phyloP scores from a whole-genome alignment of 345 rosid species.

The Eutrema heterophyllum region DNA sequence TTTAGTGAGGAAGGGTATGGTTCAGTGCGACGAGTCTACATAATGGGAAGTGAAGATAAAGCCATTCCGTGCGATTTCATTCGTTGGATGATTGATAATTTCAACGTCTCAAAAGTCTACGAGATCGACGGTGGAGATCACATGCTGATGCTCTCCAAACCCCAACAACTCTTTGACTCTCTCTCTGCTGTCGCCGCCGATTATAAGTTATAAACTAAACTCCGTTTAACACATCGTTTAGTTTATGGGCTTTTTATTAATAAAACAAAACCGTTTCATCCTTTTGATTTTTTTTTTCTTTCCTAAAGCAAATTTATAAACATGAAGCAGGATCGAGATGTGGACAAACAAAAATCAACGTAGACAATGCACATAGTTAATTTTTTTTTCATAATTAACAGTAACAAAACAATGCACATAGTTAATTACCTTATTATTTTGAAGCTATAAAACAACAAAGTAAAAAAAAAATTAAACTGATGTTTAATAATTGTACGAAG shows the following conservation, averaged over 20 bases:
- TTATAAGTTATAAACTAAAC: not conserved
- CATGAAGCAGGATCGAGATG: not conserved
- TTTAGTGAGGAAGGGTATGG: conserved; percentile 26
- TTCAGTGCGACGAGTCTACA: conserved; percentile 29
- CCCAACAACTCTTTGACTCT: conserved; percentile 15
- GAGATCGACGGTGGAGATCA: conserved; percentile 34
- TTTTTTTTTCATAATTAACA: not conserved
- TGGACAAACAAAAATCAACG: not conserved
- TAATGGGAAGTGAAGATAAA: conserved; percentile 32
- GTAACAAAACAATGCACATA: not conserved
- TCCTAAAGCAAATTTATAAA: not conserved
- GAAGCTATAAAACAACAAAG: conserved; percentile 9
- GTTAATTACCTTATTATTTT: not conserved
- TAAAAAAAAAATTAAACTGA: not conserved
- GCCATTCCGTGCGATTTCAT: conserved; percentile 32
- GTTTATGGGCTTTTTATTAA: not conserved
- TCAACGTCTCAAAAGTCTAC: conserved; percentile 29
- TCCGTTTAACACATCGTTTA: not conserved
- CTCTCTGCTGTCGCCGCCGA: conserved; percentile 22
- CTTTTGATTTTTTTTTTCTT: not conserved
- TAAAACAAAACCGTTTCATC: not conserved
- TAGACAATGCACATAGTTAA: not conserved
- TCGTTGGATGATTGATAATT: conserved; percentile 32
- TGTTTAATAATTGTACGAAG: conserved; percentile 23
- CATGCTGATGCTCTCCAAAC: conserved; percentile 34